Evolutionary conservation across 129 eudicot species (phyloP), one percentile per base, ranked within the genome.

Genomic region (Gnaphalium uliginosum): DNA sequence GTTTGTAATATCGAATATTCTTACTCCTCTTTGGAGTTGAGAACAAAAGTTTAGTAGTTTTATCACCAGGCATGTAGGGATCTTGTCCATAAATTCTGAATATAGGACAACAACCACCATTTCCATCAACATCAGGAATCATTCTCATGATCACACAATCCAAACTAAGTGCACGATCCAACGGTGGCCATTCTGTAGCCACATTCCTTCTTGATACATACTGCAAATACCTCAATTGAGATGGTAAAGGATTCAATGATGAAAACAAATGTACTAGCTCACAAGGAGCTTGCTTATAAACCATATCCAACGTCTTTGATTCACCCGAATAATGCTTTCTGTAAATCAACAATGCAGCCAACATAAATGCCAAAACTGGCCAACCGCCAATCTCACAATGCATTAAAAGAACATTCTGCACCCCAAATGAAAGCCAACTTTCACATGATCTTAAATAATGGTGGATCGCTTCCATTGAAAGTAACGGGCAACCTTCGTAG

Each of bases 281-380:
- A 19, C 58, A 85, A 79, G 98, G 92, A n/a, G 96, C 94, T 79
- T 93, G 98, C 77, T 85, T 90, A 78, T 90, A 85, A 74, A 93
- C 85, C 91, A 93, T 88, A 78, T 90, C 95, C 39, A 93, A 66
- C 9, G 96, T 93, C 69, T 83, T 93, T 61, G 85, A 81, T 75
- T 93, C 98, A 57, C 85, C 96, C 14, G 84, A 77, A 68, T 78
- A 93, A 48, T 84, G 84, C 56, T 88, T 90, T 43, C 87, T 79
- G 62, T 86, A 88, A 54, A 93, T 85, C 78, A 93, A 82, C 46
- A 93, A 82, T 3, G 90, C 90, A 73, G 98, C 96, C 66, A 93
- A 69, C 96, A 90, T 88, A 78, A 88, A 90, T 4, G 90, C 98
- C 69, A 93, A 74, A 35, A 90, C 75, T 0, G 96, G 96, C 89